Conservation (phyloP, 1,139 yeast genomes). For the Kazachstania sp. region DNA sequence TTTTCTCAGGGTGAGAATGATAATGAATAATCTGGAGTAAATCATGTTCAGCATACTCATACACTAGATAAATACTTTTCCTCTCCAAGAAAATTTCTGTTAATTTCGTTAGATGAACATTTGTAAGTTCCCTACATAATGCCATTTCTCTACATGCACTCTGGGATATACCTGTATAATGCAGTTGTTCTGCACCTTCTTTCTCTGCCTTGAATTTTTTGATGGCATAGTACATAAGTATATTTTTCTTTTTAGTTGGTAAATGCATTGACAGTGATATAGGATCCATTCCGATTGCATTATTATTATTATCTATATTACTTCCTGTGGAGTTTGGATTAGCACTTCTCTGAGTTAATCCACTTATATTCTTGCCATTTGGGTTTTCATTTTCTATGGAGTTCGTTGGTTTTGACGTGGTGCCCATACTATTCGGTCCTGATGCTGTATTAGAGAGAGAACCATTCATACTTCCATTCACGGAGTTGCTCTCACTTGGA, state of each 20-base stretch:
- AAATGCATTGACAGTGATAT: background rate
- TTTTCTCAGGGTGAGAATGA: conserved; percentile 83
- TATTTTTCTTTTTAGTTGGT: conserved; percentile 10
- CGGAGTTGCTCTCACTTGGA: background rate
- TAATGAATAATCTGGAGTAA: conserved; percentile 84
- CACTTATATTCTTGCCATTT: background rate
- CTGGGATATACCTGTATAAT: conserved; percentile 93
- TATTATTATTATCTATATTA: background rate
- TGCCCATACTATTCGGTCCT: background rate
- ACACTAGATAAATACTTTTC: conserved; percentile 87
- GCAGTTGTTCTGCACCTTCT: conserved; percentile 76
- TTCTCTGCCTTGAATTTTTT: conserved; percentile 92
- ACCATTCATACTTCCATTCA: background rate
- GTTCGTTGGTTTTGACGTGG: background rate
- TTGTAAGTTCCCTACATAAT: conserved; percentile 76
- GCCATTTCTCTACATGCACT: conserved; percentile 97
- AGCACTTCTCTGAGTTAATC: background rate
- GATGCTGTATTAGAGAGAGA: background rate
- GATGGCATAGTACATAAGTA: conserved; percentile 52
- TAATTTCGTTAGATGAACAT: conserved; percentile 69
- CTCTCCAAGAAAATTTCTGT: conserved; percentile 83
- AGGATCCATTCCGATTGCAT: background rate
- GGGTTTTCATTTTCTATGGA: background rate
- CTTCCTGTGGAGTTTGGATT: background rate
- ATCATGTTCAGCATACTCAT: conserved; percentile 95